Percentiles rank a stretch among this genome's conserved stretches.
These are phyloP conservation scores for Cytospora piceae DNA, from an alignment of 2,329 filamentous ascomycete species.

Conservation along the genomic window DNA sequence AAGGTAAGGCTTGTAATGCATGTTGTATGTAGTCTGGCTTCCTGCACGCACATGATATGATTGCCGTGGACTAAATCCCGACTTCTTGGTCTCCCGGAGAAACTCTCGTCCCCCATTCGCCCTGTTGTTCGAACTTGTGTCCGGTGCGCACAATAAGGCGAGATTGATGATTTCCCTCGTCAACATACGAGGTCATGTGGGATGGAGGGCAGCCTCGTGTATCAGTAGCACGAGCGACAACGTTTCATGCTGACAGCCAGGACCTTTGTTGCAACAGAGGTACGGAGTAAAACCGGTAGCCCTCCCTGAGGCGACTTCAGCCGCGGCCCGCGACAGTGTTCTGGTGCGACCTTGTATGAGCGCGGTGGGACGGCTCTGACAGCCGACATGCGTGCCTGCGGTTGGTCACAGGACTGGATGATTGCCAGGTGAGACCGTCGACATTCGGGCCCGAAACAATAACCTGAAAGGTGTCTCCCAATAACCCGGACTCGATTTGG, in stretches of 20 bases:
- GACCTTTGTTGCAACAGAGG: not conserved
- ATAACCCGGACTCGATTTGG: not conserved
- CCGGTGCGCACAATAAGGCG: not conserved
- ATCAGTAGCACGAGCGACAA: not conserved
- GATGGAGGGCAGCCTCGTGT: not conserved
- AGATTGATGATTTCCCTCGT: not conserved
- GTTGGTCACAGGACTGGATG: conserved; percentile 6
- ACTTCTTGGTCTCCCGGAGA: conserved; percentile 26
- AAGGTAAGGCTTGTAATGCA: not conserved
- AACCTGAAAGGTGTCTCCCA: not conserved
- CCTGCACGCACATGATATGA: not conserved
- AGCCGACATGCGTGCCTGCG: conserved; percentile 9
- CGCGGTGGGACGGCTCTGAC: conserved; percentile 11
- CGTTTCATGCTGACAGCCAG: not conserved
- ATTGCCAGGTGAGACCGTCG: conserved; percentile 14
- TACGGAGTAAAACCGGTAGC: not conserved
- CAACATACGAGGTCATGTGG: not conserved
- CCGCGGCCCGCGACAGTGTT: conserved; percentile 19
- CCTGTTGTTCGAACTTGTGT: not conserved
- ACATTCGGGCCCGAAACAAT: conserved; percentile 13
- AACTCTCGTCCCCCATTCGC: conserved; percentile 22
- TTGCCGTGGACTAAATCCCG: conserved; percentile 29
- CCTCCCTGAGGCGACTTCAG: conserved; percentile 1
- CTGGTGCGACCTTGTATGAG: conserved; percentile 13
- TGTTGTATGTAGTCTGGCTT: not conserved